Conservation (phyloP, 495 filamentous ascomycete genomes). For the Penicillium malachiteum region DNA sequence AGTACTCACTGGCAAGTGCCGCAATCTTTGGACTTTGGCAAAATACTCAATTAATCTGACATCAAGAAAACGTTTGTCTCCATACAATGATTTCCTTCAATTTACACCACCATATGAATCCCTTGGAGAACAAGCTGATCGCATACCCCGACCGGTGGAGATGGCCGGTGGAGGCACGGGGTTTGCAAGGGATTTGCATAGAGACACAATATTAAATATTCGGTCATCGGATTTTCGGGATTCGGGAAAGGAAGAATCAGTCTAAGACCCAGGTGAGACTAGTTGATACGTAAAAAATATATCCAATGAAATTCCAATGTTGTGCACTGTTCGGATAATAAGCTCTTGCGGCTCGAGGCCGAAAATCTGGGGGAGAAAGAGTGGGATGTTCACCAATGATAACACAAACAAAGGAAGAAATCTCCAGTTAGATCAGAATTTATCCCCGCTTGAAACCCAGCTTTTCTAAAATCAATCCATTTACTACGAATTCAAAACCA, state of each 20-base stretch:
- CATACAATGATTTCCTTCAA: background rate
- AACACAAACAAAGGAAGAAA: background rate
- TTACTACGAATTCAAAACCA: background rate
- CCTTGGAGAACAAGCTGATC: no score
- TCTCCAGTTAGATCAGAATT: background rate
- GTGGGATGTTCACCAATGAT: background rate
- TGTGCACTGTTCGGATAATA: background rate
- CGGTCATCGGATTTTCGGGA: constrained; percentile 23
- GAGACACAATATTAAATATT: background rate
- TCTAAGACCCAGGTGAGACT: background rate
- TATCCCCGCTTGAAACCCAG: no score
- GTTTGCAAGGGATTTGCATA: constrained; percentile 5
- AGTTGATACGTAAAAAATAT: background rate
- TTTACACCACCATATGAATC: background rate
- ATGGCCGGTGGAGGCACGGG: constrained; percentile 11
- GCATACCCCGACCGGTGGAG: constrained; percentile 9
- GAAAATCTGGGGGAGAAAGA: constrained; percentile 18
- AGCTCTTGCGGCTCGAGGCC: constrained; percentile 4
- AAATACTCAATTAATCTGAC: no score
- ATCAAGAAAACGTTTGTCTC: background rate
- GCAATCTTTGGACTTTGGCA: no score
- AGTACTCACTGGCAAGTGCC: no score
- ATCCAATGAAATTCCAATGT: background rate
- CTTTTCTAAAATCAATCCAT: background rate
- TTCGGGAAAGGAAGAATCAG: constrained; percentile 12